Evolutionary conservation across 345 rosid species (phyloP), one percentile per base, ranked within the genome.

Genomic region (Eucalyptus regnans): DNA sequence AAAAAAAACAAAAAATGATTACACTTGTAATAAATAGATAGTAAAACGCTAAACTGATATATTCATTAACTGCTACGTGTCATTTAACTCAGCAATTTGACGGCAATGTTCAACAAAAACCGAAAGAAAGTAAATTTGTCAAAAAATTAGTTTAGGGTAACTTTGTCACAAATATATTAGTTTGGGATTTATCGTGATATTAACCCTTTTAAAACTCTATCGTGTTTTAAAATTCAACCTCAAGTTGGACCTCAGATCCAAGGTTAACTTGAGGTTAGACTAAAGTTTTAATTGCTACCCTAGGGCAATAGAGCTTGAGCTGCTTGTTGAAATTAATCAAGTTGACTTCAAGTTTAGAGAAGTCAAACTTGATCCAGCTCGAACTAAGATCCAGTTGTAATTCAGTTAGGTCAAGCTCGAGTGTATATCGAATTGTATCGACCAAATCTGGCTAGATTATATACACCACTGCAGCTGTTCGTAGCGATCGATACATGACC

Each of bases 61-160:
- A 18, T 9, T 52, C 1, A 0, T 52, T 7, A 52, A 52, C 2
- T 52, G 2, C 3, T 7, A 52, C 1, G 2, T 52, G 0, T 18
- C 2, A 52, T 52, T 9, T 1, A 52, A 52, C 0, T 52, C 1
- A 18, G 5, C 0, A 52, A 52, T 52, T 52, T 52, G 25, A 52
- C 1, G 0, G 5, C 1, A 18, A 52, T 18, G 7, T 52, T 52
- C 2, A 52, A 52, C 4, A 7, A 2, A 52, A 3, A 18, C 0
- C 3, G 1, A 52, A 7, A 52, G 4, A 52, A 3, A 52, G 25
- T 52, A 52, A 52, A 3, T 52, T 52, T 52, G 10, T 18, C 25
- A 52, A 18, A 52, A 18, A 7, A 18, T 52, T 52, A 52, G 0
- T 52, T 52, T 52, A 0, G 0, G 1, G 2, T 52, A 18, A 52